These are phyloP conservation scores for Pseudoscleropodium purum DNA, from an alignment of 225 moss, liverwort and hornwort species.

Conservation along the genomic window DNA sequence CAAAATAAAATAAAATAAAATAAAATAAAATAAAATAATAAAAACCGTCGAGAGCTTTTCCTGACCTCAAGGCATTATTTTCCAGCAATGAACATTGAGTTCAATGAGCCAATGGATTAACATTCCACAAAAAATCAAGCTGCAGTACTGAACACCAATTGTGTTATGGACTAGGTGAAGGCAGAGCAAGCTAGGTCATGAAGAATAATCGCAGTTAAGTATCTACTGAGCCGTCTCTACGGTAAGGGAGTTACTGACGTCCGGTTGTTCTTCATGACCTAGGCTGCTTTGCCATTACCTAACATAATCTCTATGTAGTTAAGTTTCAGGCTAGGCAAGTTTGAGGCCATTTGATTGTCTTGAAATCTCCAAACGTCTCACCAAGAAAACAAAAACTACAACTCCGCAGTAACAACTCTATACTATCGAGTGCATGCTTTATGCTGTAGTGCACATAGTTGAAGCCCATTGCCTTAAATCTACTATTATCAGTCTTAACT, in stretches of 20 bases:
- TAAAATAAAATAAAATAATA: not conserved
- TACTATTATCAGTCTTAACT: not conserved
- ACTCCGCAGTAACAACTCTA: not conserved
- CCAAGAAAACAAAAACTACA: not conserved
- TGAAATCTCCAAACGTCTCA: not conserved
- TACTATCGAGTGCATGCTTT: not conserved
- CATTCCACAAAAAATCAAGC: not conserved
- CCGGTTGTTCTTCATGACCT: not conserved
- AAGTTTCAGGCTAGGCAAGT: too few species aligned
- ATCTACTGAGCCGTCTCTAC: not conserved
- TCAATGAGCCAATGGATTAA: not conserved
- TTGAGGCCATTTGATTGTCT: not conserved
- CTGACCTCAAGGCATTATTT: not conserved
- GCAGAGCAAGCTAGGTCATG: not conserved
- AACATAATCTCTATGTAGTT: not conserved
- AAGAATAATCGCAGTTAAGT: not conserved
- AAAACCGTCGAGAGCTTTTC: not conserved
- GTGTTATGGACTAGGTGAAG: not conserved
- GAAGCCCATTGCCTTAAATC: not conserved
- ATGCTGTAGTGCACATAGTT: not conserved
- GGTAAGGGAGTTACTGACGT: not conserved
- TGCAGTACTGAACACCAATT: not conserved
- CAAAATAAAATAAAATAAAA: not conserved
- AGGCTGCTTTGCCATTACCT: not conserved
- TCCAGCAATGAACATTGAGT: not conserved